Evolutionary conservation across 768 basidiomycete species (phyloP), one percentile per base, ranked within the genome.

Genomic region (Mycena epipterygia): DNA sequence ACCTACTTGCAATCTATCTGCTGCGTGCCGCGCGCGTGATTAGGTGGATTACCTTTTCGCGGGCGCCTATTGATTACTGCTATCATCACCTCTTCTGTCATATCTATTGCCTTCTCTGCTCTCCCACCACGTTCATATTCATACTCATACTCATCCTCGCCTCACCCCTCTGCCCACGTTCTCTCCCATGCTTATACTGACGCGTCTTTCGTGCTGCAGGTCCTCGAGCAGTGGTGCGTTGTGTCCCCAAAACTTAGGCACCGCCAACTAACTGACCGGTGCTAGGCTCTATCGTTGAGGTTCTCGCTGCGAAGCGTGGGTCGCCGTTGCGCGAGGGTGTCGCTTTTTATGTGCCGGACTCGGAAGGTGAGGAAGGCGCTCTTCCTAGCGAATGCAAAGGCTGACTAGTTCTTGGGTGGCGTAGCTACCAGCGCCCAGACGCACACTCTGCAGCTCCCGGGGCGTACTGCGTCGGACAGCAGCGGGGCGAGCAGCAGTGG

Each of bases 241-340:
- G 4, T 58, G 46, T 25, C 21, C 37, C 13, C 27, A 6, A 52
- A 6, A n/a, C 7, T 64, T 23, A 19, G 1, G 37, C 25, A 49
- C 27, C 37, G 39, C 64, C n/a, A 8, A 49, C 33, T 71, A 11
- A 52, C 42, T 29, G 9, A 5, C 2, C 16, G 27, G 5, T 25
- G 17, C 3, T 27, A 64, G 56, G 41, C 32, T 57, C 63, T 9
- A 16, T 51, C 29, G 59, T 48, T 6, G 56, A 64, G 23, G 14
- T 21, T 2, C 49, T 41, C 16, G 64, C 37, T 33, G n/a, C 51
- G 13, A 42, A 46, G 32, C 32, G 29, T 16, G n/a, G 59, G 5
- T 71, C 70, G 51, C 70, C 70, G 16, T 35, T 71, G 59, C 70
- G 64, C 25, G 70, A 57, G 2, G 70, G 70, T 16, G 70, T 71